Conservation (phyloP, 2,329 filamentous ascomycete species). For the Chaetothyriales sp. region DNA sequence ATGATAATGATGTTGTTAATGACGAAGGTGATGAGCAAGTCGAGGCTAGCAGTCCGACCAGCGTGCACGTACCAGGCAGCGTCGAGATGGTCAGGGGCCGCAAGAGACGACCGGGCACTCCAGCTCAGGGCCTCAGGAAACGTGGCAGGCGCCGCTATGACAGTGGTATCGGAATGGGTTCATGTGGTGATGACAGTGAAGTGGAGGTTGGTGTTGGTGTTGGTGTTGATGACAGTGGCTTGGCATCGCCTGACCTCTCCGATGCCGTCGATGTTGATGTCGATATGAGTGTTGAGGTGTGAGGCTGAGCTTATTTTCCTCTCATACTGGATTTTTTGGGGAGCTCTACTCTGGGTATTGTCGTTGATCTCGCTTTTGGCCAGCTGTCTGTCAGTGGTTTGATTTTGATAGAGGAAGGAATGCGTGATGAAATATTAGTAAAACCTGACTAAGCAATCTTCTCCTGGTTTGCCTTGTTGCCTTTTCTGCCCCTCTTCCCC, state of each 20-base stretch:
- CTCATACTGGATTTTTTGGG: neutral
- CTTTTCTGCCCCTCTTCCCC: neutral
- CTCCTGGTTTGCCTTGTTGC: no score
- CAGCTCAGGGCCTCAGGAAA: slow-evolving; percentile 6
- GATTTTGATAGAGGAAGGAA: no score
- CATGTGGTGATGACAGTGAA: slow-evolving; percentile 13
- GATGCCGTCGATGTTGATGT: slow-evolving; percentile 11
- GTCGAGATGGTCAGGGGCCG: slow-evolving; percentile 13
- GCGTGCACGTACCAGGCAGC: slow-evolving; percentile 8
- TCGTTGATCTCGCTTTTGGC: neutral
- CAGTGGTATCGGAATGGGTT: slow-evolving; percentile 26
- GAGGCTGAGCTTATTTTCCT: neutral
- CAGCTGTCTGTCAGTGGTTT: no score
- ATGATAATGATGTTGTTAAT: slow-evolving; percentile 1
- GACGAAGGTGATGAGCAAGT: neutral
- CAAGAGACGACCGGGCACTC: slow-evolving; percentile 4
- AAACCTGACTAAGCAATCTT: no score
- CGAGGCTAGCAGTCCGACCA: neutral
- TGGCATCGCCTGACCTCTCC: slow-evolving; percentile 14
- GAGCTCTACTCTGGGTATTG: no score
- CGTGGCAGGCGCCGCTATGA: slow-evolving; percentile 19
- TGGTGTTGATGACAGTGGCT: slow-evolving; percentile 11
- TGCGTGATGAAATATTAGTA: no score
- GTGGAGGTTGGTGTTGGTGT: slow-evolving; percentile 20
- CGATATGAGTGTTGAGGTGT: slow-evolving; percentile 1